Conservation (phyloP, 768 basidiomycete genomes). For the Holtermanniella nyarrowii region DNA sequence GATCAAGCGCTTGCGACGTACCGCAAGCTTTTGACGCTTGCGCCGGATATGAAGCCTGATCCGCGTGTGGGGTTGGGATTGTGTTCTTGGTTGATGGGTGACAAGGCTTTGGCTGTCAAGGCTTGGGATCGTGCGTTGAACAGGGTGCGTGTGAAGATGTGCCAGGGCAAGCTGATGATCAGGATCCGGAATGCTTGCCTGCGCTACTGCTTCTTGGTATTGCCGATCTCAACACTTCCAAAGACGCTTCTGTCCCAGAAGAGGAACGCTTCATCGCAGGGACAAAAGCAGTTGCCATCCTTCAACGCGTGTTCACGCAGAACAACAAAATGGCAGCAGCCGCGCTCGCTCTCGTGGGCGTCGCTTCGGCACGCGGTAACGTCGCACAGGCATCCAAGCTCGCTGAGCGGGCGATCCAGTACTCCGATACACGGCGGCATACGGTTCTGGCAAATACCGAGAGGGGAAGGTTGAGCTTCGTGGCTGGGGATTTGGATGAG, state of each 20-base stretch:
- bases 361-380: conserved; percentile 22
- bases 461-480: conserved; percentile 73
- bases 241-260: conserved; percentile 55
- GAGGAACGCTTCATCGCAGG: conserved; percentile 47
- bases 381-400: conserved; percentile 67
- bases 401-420: conserved; percentile 87
- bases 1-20: conserved; percentile 72
- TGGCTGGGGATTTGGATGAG: conserved; percentile 52
- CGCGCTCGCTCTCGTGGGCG: conserved; percentile 25
- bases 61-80: conserved; percentile 92
- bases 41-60: conserved; percentile 74
- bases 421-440: conserved; percentile 57
- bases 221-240: conserved; percentile 75
- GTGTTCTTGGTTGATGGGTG: conserved; percentile 81
- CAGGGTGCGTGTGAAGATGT: conserved; percentile 51
- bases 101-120: conserved; percentile 66
- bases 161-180: neutral
- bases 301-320: conserved; percentile 51
- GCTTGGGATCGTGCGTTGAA: conserved; percentile 87
- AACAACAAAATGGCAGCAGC: conserved; percentile 26
- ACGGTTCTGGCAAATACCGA: conserved; percentile 69
- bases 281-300: conserved; percentile 42
- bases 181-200: conserved; percentile 72
- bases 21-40: conserved; percentile 68
- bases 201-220: conserved; percentile 74